Evolutionary conservation across 2,329 filamentous ascomycete genomes (phyloP).

Genomic region (Pseudogymnoascus pannorum): DNA sequence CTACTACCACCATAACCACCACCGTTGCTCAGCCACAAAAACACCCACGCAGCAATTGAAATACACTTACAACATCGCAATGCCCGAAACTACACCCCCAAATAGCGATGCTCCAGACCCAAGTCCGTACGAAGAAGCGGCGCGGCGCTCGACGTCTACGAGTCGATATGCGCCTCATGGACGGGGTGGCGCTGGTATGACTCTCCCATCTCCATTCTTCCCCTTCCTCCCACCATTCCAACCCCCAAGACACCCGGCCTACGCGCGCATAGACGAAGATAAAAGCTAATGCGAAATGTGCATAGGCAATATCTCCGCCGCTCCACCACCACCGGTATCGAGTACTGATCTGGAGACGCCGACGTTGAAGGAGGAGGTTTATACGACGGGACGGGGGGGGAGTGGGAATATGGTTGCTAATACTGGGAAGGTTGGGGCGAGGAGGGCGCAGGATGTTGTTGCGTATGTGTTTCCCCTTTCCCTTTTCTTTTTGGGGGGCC

Average conservation of each 20-base stretch:
- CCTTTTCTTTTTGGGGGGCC: too few relatives aligned
- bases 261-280: too few relatives aligned
- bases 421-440: constrained; percentile 64
- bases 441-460: constrained; percentile 75
- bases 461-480: constrained; percentile 49
- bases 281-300: not conserved
- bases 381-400: constrained; percentile 85
- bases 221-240: too few relatives aligned
- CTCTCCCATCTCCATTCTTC: too few relatives aligned
- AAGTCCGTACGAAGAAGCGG: not conserved
- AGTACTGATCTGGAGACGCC: constrained; percentile 70
- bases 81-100: not conserved
- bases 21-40: too few relatives aligned
- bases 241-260: too few relatives aligned
- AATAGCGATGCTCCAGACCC: not conserved
- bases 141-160: not conserved
- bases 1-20: not conserved
- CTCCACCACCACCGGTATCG: constrained; percentile 37
- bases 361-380: constrained; percentile 71
- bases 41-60: not conserved
- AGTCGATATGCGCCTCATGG: not conserved
- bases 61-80: not conserved
- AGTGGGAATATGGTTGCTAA: constrained; percentile 78
- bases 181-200: constrained; percentile 1
- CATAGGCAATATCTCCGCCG: constrained; percentile 56